Conservation (phyloP, 805 yeast species). For the Starmerella scarabaei region DNA sequence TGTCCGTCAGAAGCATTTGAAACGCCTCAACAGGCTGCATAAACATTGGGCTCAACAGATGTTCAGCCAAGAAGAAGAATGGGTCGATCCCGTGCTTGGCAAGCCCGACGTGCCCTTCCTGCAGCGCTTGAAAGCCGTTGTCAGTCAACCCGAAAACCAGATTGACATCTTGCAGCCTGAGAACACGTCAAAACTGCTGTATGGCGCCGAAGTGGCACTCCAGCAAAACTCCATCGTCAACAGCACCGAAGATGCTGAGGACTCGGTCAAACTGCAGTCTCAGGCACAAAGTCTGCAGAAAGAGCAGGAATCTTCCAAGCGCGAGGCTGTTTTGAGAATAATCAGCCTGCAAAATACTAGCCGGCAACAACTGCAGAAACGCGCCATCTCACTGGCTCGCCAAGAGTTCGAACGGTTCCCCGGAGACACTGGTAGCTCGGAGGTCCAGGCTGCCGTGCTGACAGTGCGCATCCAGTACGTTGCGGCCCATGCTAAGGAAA, state of each 20-base stretch:
- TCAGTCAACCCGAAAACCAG: conserved; percentile 52
- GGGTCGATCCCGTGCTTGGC: conserved; percentile 80
- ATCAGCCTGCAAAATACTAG: conserved; percentile 60
- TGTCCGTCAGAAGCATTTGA: conserved; percentile 21
- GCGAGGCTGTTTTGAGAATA: conserved; percentile 58
- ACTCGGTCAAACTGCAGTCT: not conserved
- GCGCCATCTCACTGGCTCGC: conserved; percentile 52
- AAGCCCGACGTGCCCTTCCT: conserved; percentile 52
- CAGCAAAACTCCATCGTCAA: not conserved
- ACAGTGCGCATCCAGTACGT: conserved; percentile 69
- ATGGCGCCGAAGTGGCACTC: conserved; percentile 57
- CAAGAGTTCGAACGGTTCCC: conserved; percentile 69
- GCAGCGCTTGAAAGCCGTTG: conserved; percentile 49
- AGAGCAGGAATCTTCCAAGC: conserved; percentile 39
- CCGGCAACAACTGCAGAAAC: conserved; percentile 41
- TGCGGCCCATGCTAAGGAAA: conserved; percentile 56
- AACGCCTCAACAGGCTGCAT: conserved; percentile 21
- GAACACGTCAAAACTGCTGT: conserved; percentile 63
- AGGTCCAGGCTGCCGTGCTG: conserved; percentile 86
- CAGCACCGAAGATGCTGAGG: not conserved
- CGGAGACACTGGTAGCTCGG: conserved; percentile 91
- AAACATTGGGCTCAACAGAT: conserved; percentile 25
- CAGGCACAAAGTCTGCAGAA: not conserved
- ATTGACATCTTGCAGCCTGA: conserved; percentile 44
- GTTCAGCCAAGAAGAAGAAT: conserved; percentile 20